Base-by-base conservation (phyloP, 2,329 filamentous ascomycete species). In the Arthrobotrys sinensis region DNA sequence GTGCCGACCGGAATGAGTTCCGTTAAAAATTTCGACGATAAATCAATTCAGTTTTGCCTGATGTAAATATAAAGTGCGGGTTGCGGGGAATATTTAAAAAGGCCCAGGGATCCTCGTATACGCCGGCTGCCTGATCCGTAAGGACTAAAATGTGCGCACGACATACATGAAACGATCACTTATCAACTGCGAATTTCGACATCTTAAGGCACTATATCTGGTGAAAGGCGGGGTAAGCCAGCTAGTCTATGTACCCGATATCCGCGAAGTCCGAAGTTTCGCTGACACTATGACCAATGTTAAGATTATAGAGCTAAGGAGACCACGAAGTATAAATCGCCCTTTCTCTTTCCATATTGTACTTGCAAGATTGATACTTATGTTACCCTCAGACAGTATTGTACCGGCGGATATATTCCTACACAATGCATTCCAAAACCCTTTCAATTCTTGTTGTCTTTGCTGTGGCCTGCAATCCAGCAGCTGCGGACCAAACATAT, bases 401-500 rank as follows among this genome's bases (percentile, higher is more conserved):
- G n/a, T n/a, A n/a, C n/a, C n/a, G 36, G 36, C 6, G 12, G 40
- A 45, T 16, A 45, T 16, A 11, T 12, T 16, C 12, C 40, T 45
- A 8, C 40, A 45, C 40, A 21, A 48, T 48, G 45, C 19, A 48
- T 24, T 21, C 19, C 4, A 48, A 24, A 24, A 48, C 45, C 11
- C 16, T 48, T 11, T 48, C 45, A 3, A 21, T 48, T 24, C 7
- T 21, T 24, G 45, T 24, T 7, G 45, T 48, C 5, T 11, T 21
- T 21, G 45, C 45, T 11, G 12, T 67, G 5, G 45, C 32, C 2
- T 67, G 4, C 21, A 53, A 14, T 16, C 63, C 46, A 4, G 16
- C 34, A 24, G 6, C 65, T 16, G 83, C 82, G 11, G 83, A 85
- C 72, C 71, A 80, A 5, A 84, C 83, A 12, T 83, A 82, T 36